phyloP scores from a whole-genome alignment of 1,139 yeast species.

The Magnusiomyces fungicola region DNA sequence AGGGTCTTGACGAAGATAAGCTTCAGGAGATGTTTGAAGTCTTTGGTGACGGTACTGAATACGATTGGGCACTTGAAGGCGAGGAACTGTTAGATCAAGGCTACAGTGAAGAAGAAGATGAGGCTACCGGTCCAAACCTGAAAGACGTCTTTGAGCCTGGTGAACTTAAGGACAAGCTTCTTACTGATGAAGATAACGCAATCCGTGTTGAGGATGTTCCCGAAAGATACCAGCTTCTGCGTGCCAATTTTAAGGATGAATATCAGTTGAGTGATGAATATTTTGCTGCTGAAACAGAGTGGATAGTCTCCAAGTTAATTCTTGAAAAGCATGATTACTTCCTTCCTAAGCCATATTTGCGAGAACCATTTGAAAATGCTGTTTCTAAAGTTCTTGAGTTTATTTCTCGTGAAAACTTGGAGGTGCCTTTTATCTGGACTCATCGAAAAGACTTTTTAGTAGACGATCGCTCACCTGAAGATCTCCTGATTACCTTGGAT shows the following conservation, averaged over 20 bases:
- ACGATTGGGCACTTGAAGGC: conserved; percentile 91
- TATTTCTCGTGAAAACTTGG: conserved; percentile 68
- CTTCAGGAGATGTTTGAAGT: conserved; percentile 89
- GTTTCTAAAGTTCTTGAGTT: conserved; percentile 74
- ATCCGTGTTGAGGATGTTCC: conserved; percentile 87
- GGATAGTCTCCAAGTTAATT: conserved; percentile 52
- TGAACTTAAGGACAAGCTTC: conserved; percentile 81
- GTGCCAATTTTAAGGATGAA: conserved; percentile 50
- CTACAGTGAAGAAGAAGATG: conserved; percentile 34
- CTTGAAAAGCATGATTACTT: conserved; percentile 22
- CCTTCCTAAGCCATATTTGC: conserved; percentile 36
- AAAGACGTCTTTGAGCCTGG: conserved; percentile 93
- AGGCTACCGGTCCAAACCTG: conserved; percentile 49
- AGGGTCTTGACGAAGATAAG: conserved; percentile 85
- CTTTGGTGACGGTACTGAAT: conserved; percentile 95
- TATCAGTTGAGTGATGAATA: conserved; percentile 61
- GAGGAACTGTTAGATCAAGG: conserved; percentile 41
- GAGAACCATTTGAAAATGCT: conserved; percentile 58
- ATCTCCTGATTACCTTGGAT: conserved; percentile 41
- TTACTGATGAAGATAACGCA: conserved; percentile 86
- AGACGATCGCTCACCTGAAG: conserved; percentile 32
- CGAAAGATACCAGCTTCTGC: conserved; percentile 78
- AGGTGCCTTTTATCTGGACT: conserved; percentile 95
- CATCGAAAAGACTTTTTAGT: conserved; percentile 86
- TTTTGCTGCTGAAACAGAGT: conserved; percentile 61